These are phyloP conservation scores for Puya raimondii DNA, from an alignment of 176 grass and related monocot genomes.

Conservation along the genomic window DNA sequence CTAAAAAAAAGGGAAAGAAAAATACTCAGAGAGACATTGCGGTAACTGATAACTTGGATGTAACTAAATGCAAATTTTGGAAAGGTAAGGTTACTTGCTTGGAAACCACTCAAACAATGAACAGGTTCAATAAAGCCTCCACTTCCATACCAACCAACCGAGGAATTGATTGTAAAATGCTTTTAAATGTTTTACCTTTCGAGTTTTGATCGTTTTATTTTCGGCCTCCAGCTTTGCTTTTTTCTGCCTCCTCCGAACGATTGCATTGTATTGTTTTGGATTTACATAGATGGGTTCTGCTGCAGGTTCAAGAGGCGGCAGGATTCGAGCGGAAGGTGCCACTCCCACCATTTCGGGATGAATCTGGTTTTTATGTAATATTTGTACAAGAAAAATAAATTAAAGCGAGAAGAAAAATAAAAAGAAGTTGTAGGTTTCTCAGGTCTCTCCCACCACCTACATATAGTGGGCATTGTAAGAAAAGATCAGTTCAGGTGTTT, in stretches of 20 bases:
- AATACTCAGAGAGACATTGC: no score
- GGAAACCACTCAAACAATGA: not conserved
- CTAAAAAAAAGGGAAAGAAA: no score
- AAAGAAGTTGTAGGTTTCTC: not conserved
- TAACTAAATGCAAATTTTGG: no score
- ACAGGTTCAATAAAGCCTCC: not conserved
- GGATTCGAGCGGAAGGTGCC: conserved; percentile 24
- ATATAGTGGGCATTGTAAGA: no score
- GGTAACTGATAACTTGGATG: no score
- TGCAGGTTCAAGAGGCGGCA: conserved; percentile 56
- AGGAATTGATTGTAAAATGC: conserved; percentile 5
- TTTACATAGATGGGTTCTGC: conserved; percentile 91
- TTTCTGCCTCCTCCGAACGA: conserved; percentile 75
- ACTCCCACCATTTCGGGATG: conserved; percentile 35
- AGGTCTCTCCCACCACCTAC: not conserved
- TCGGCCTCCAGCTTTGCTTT: conserved; percentile 91
- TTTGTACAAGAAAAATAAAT: conserved; percentile 6
- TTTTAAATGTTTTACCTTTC: conserved; percentile 51
- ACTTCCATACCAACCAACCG: not conserved
- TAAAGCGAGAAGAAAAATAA: conserved; percentile 8
- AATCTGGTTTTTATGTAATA: conserved; percentile 26
- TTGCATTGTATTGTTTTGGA: conserved; percentile 91
- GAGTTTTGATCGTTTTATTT: conserved; percentile 77
- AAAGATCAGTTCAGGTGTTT: no score
- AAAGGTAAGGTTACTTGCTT: not conserved